These are phyloP conservation scores for Limtongozyma cylindracea DNA, from an alignment of 805 yeast species.

Conservation along the genomic window DNA sequence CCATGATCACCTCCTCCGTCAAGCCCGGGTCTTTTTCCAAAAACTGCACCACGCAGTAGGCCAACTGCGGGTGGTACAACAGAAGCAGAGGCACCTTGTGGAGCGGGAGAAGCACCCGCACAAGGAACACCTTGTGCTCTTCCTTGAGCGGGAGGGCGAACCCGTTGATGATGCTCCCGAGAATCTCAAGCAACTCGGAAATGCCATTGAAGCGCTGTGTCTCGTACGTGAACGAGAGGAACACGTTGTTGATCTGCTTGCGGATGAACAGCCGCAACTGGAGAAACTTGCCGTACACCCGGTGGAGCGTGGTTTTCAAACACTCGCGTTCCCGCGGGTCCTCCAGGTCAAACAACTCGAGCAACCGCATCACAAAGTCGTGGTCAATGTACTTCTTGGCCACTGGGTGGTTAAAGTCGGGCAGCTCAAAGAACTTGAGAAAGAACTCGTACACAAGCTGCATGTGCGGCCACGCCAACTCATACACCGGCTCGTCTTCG, in stretches of 20 bases:
- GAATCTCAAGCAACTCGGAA: constrained; percentile 80
- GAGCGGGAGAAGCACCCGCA: constrained; percentile 70
- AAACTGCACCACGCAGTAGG: constrained; percentile 92
- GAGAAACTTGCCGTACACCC: constrained; percentile 88
- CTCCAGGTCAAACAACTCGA: constrained; percentile 86
- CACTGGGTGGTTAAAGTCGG: constrained; percentile 78
- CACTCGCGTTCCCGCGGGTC: constrained; percentile 94
- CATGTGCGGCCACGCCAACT: constrained; percentile 98
- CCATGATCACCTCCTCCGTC: constrained; percentile 94
- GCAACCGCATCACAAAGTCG: constrained; percentile 50
- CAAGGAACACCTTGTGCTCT: constrained; percentile 80
- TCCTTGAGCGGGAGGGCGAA: constrained; percentile 94
- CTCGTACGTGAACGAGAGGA: constrained; percentile 81
- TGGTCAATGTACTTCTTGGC: constrained; percentile 93
- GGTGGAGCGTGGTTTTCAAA: constrained; percentile 79
- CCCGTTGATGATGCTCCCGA: constrained; percentile 92
- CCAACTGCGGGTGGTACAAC: constrained; percentile 86
- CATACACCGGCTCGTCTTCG: constrained; percentile 94
- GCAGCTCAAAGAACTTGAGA: constrained; percentile 75
- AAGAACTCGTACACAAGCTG: constrained; percentile 89
- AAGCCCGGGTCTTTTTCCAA: constrained; percentile 79
- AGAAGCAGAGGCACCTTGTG: constrained; percentile 81
- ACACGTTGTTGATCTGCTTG: constrained; percentile 76
- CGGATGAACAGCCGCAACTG: constrained; percentile 77
- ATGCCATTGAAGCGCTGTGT: constrained; percentile 91